phyloP scores from a whole-genome alignment of 371 early-diverging fungal species.

The Mucor velutinosus region DNA sequence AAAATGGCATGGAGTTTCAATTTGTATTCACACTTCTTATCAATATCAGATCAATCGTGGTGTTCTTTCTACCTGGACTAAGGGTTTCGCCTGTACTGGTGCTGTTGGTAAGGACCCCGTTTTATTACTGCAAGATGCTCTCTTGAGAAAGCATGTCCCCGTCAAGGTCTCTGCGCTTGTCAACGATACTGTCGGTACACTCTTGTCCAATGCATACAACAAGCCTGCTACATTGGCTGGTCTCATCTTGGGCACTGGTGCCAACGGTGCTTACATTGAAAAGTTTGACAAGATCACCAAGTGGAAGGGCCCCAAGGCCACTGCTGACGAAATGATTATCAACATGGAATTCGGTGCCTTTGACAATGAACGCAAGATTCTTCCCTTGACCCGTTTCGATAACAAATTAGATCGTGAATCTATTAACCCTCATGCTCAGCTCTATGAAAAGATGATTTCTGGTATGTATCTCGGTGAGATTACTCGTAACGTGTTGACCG shows the following conservation, averaged over 20 bases:
- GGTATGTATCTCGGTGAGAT: slow-evolving; percentile 88
- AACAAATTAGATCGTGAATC: slow-evolving; percentile 59
- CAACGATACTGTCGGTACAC: slow-evolving; percentile 96
- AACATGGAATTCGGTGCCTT: slow-evolving; percentile 82
- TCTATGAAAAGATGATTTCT: slow-evolving; percentile 82
- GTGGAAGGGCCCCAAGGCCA: slow-evolving; percentile 57
- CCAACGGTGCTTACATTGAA: slow-evolving; percentile 96
- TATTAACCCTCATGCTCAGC: slow-evolving; percentile 61
- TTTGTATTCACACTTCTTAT: slow-evolving; percentile 1
- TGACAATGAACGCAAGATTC: slow-evolving; percentile 58
- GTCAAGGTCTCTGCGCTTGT: slow-evolving; percentile 87
- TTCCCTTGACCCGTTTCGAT: slow-evolving; percentile 75
- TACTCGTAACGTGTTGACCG: slow-evolving; percentile 73
- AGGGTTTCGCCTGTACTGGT: slow-evolving; percentile 83
- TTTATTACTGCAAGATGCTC: slow-evolving; percentile 80
- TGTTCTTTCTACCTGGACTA: slow-evolving; percentile 87
- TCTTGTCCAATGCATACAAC: slow-evolving; percentile 85
- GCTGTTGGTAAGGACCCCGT: slow-evolving; percentile 91
- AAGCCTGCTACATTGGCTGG: slow-evolving; percentile 83
- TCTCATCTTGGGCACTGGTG: slow-evolving; percentile 95
- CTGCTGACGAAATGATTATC: slow-evolving; percentile 81
- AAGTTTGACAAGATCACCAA: slow-evolving; percentile 71
- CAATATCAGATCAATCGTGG: slow-evolving; percentile 66
- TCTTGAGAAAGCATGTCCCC: slow-evolving; percentile 71
- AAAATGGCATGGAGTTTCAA: slow-evolving; percentile 1